Conservation (phyloP, 208 protist genomes). For the Trypanosoma avium region DNA sequence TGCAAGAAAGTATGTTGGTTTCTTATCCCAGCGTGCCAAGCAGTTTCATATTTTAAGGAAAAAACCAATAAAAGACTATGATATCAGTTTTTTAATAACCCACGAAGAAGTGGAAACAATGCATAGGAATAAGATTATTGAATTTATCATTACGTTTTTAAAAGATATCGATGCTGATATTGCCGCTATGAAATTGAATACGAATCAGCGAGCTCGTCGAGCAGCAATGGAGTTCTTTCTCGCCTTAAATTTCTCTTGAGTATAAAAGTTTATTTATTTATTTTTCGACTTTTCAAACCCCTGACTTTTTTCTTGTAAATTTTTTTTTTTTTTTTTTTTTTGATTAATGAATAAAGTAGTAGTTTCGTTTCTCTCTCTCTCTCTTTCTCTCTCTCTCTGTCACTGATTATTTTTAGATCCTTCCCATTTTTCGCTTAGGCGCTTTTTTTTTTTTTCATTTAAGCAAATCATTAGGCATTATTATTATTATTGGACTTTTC, state of each 20-base stretch:
- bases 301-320: too few species aligned
- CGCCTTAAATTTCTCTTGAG: slow-evolving; percentile 15
- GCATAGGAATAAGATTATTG: slow-evolving; percentile 93
- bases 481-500: too few species aligned
- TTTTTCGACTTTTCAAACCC: slow-evolving; percentile 10
- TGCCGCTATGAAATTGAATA: slow-evolving; percentile 91
- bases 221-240: slow-evolving; percentile 45
- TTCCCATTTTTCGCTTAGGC: too few species aligned
- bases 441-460: too few species aligned
- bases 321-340: too few species aligned
- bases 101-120: slow-evolving; percentile 96
- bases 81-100: slow-evolving; percentile 97
- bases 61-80: slow-evolving; percentile 93
- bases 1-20: slow-evolving; percentile 92
- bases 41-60: slow-evolving; percentile 94
- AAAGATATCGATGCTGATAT: slow-evolving; percentile 97
- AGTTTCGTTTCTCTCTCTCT: too few species aligned
- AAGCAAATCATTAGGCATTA: too few species aligned
- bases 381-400: too few species aligned
- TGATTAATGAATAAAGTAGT: too few species aligned
- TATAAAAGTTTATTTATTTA: slow-evolving; percentile 7
- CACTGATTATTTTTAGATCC: too few species aligned
- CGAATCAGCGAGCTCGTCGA: slow-evolving; percentile 37
- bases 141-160: slow-evolving; percentile 96
- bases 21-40: slow-evolving; percentile 94